Base-by-base conservation (phyloP, 2,329 filamentous ascomycete species). In the Pleomassaria siparia region DNA sequence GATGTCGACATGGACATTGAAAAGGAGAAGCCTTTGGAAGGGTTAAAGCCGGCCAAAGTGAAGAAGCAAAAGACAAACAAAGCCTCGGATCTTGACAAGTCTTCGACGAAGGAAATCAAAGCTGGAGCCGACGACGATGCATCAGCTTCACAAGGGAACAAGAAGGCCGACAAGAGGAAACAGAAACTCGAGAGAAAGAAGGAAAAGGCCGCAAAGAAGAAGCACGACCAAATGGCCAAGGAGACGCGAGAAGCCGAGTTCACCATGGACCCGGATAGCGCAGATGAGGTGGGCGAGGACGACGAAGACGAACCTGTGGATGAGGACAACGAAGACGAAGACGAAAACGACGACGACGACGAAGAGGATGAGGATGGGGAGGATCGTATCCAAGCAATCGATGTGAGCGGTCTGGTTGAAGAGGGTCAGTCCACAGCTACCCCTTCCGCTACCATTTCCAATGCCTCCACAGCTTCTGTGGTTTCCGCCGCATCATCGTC, bases 401-500 rank as follows among this genome's bases (percentile, higher is more conserved):
- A 72, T 43, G 63, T 71, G 43, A 67, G 62, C 39, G 69, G 69
- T 33, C 56, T 72, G 18, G 55, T 70, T 22, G 69, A 71, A 51
- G 66, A 68, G 46, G 57, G 59, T 54, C 59, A 59, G 52, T 68
- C 66, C 40, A 67, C 64, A 44, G 60, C 58, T 46, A 64, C 66
- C 33, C 58, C 64, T 20, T 65, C 66, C 44, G 48, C 58, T 56
- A 55, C 56, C 53, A 57, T 66, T 54, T 70, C 67, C 49, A 66
- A 66, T 50, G 58, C 59, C 50, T 76, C 74, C 29, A 67, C 74
- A 49, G 68, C 71, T 35, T 68, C 65, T 46, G 69, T 73, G 53
- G 60, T 65, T 53, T 72, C 56, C 24, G 74, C 73, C 41, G 65
- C 74, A 29, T 78, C 76, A 9, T 78, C 76, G 2, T 78, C 76